phyloP scores from a whole-genome alignment of 169 alveolate genomes.

The Plasmodium cynomolgi region DNA sequence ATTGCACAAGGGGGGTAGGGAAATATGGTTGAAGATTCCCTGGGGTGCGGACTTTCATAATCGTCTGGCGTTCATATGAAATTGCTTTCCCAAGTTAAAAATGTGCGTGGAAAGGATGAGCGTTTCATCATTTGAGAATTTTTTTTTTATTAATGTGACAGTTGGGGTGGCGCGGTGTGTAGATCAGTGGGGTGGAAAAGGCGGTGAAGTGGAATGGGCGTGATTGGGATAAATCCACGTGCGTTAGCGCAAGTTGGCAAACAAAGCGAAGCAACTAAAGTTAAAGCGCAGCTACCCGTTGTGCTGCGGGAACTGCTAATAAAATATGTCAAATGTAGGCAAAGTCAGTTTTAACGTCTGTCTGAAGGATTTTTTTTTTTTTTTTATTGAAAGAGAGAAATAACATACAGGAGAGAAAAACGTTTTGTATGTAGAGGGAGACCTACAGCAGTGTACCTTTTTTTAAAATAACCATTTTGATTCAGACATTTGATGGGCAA shows the following conservation, averaged over 20 bases:
- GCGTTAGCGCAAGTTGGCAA: not conserved
- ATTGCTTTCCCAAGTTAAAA: slow-evolving; percentile 14
- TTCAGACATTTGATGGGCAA: not conserved
- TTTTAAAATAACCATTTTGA: not conserved
- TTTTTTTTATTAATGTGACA: not conserved
- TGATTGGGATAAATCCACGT: not conserved
- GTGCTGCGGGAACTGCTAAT: not conserved
- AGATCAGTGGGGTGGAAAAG: not conserved
- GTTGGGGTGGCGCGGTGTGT: not conserved
- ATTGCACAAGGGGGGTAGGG: slow-evolving; percentile 9
- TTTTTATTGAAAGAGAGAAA: not conserved
- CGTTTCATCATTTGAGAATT: not conserved
- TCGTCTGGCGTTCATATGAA: slow-evolving; percentile 6
- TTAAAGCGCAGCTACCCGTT: not conserved
- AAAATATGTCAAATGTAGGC: not conserved
- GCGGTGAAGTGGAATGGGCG: not conserved
- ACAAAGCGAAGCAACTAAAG: not conserved
- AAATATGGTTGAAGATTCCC: not conserved
- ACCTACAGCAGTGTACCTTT: not conserved
- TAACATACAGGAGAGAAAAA: not conserved
- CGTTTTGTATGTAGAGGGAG: not conserved
- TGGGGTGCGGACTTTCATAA: not conserved
- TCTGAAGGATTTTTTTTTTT: not conserved
- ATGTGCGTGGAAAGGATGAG: not conserved
- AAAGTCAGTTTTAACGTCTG: not conserved